Conservation (phyloP, 2,329 filamentous ascomycete genomes). For the Colletotrichum australisinense region DNA sequence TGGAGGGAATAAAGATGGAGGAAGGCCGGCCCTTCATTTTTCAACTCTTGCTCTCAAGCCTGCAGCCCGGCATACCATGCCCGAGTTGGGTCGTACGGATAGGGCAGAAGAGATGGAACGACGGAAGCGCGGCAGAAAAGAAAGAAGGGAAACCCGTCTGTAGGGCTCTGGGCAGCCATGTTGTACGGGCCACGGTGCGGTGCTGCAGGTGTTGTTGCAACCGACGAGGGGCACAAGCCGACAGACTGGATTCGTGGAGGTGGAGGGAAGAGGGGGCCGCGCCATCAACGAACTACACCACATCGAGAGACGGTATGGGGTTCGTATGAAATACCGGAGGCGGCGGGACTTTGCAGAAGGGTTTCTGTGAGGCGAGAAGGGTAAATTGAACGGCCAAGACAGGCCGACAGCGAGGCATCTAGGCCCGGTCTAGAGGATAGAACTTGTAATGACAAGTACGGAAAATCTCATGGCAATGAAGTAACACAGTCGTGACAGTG, state of each 20-base stretch:
- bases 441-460: not conserved
- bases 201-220: conserved; percentile 31
- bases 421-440: not conserved
- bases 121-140: conserved; percentile 28
- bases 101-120: conserved; percentile 12
- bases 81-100: conserved; percentile 14
- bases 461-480: not conserved
- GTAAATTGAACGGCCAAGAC: not conserved
- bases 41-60: not conserved
- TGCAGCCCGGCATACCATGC: not conserved
- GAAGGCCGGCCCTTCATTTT: not conserved
- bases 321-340: not conserved
- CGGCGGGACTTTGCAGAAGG: not conserved
- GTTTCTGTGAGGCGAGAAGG: not conserved
- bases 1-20: not conserved
- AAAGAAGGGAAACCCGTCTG: conserved; percentile 16
- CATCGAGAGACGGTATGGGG: not conserved
- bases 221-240: conserved; percentile 26
- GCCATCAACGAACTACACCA: conserved; percentile 1
- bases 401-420: not conserved
- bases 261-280: conserved; percentile 12
- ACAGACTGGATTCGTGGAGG: conserved; percentile 32
- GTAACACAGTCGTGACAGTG: too few species aligned
- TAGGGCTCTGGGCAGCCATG: conserved; percentile 12
- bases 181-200: conserved; percentile 12